A percentile compares a stretch with the other conserved stretches of the same genome.
These are phyloP conservation scores for Pyrenochaeta sp. DNA, from an alignment of 2,329 filamentous ascomycete genomes.

Conservation along the genomic window DNA sequence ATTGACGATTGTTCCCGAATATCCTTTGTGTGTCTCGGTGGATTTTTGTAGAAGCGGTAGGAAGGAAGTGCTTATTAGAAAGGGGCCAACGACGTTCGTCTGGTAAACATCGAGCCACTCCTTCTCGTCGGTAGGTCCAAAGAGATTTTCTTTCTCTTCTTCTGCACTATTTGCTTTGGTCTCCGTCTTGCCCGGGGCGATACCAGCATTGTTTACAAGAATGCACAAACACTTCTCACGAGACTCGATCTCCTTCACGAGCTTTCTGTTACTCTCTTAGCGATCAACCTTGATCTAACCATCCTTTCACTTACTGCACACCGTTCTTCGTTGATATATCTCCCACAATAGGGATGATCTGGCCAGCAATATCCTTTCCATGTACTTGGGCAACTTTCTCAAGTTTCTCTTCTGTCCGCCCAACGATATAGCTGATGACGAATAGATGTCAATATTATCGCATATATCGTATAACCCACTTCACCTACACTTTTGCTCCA, in stretches of 20 bases:
- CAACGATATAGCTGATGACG: constrained; percentile 44
- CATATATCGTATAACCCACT: not conserved
- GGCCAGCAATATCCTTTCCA: constrained; percentile 54
- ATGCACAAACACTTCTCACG: constrained; percentile 57
- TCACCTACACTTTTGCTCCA: constrained; percentile 55
- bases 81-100: constrained; percentile 59
- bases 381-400: constrained; percentile 56
- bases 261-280: constrained; percentile 32
- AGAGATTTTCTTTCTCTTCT: constrained; percentile 55
- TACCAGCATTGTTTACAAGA: constrained; percentile 59
- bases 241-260: constrained; percentile 54
- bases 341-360: constrained; percentile 57
- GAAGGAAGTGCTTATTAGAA: constrained; percentile 58
- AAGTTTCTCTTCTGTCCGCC: constrained; percentile 58
- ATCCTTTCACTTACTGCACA: constrained; percentile 42
- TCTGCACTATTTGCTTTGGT: constrained; percentile 53
- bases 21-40: constrained; percentile 53
- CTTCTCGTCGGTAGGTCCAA: constrained; percentile 55
- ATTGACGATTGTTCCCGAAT: constrained; percentile 57
- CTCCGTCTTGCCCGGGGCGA: constrained; percentile 49
- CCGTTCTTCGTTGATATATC: constrained; percentile 57
- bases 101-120: constrained; percentile 57
- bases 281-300: not conserved
- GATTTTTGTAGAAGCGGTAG: constrained; percentile 56
- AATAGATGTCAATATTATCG: not conserved